These are phyloP conservation scores for Salix suchowensis DNA, from an alignment of 345 rosid species.

Conservation along the genomic window DNA sequence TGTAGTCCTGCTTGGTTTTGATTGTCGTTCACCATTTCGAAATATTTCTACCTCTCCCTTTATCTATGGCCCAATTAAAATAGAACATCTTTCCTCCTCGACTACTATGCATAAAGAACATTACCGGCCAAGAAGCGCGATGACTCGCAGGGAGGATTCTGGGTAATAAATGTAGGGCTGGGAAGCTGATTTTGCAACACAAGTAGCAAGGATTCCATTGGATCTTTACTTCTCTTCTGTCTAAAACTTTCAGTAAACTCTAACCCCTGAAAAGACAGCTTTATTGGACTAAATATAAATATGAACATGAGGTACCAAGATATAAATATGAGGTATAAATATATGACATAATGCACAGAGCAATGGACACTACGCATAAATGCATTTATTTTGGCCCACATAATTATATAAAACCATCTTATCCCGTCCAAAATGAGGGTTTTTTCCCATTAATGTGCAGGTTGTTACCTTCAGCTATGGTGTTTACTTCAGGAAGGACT, in stretches of 20 bases:
- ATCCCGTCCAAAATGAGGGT: not conserved
- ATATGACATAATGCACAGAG: not conserved
- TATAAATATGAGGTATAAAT: not conserved
- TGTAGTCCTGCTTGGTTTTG: not conserved
- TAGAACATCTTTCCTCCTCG: not conserved
- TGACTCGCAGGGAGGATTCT: constrained; percentile 54
- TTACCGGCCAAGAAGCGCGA: not conserved
- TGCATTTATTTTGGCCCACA: not conserved
- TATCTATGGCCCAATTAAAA: not conserved
- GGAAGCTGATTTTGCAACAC: constrained; percentile 35
- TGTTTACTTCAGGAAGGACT: constrained; percentile 66
- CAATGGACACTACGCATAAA: not conserved
- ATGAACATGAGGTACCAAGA: not conserved
- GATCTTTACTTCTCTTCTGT: constrained; percentile 51
- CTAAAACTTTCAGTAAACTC: constrained; percentile 61
- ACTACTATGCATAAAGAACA: not conserved
- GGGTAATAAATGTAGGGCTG: constrained; percentile 60
- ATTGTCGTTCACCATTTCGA: not conserved
- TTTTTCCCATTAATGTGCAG: not conserved
- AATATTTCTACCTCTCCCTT: not conserved
- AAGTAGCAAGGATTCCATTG: constrained; percentile 61
- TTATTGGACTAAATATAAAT: not conserved
- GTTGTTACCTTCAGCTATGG: constrained; percentile 57
- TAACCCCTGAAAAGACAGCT: constrained; percentile 37
- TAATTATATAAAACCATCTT: not conserved